These are phyloP conservation scores for Aspergillus panamensis DNA, from an alignment of 495 filamentous ascomycete species.

Conservation along the genomic window DNA sequence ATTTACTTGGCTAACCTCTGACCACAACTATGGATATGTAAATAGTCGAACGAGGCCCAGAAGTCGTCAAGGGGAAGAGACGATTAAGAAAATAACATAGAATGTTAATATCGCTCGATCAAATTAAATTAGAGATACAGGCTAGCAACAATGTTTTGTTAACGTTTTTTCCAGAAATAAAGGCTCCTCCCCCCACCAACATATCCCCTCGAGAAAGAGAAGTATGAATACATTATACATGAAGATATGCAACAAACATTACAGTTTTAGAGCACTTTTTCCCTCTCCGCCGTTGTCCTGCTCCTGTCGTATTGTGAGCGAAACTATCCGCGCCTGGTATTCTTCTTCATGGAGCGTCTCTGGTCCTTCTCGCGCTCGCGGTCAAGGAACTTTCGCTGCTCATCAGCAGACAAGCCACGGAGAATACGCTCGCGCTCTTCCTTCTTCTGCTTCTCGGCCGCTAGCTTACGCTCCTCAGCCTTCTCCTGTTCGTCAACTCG, in stretches of 20 bases:
- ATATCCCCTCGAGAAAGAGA: conserved; percentile 12
- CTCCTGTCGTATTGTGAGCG: neutral
- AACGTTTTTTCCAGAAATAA: neutral
- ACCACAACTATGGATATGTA: no score
- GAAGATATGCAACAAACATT: conserved; percentile 22
- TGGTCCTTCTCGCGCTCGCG: conserved; percentile 82
- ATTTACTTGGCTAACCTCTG: no score
- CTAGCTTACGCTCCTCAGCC: conserved; percentile 76
- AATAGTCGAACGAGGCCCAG: no score
- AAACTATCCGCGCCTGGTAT: conserved; percentile 46
- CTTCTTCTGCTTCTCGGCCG: conserved; percentile 84
- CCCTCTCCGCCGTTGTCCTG: neutral
- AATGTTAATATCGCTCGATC: no score
- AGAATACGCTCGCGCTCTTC: conserved; percentile 84
- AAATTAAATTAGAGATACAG: no score
- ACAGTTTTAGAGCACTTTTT: conserved; percentile 19
- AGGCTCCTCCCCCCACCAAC: neutral
- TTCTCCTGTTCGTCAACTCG: conserved; percentile 87
- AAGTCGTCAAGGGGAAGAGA: no score
- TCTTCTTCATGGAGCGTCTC: conserved; percentile 69
- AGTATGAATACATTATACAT: conserved; percentile 30
- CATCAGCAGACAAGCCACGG: conserved; percentile 80
- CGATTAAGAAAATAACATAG: no score
- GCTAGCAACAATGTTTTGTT: neutral
- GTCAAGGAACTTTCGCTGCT: conserved; percentile 93